Percentiles rank a stretch among this genome's conserved stretches.
Evolutionary conservation across 2,329 filamentous ascomycete genomes (phyloP).

Genomic region (Herpotrichia juniperi): DNA sequence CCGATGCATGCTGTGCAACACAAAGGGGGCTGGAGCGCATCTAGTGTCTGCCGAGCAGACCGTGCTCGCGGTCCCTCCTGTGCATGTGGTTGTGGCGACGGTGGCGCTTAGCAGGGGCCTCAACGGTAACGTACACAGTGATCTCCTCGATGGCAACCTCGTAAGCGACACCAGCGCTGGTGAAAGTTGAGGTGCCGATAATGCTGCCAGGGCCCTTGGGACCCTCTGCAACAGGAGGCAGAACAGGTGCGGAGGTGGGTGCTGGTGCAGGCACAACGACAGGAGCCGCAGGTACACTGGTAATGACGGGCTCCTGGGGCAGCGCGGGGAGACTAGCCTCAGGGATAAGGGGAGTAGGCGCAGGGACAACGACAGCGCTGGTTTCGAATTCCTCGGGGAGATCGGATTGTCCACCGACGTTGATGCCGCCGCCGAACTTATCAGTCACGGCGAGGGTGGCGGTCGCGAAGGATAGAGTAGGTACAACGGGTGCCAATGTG

Average conservation of each 20-base stretch:
- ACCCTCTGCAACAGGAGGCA: slow-evolving; percentile 20
- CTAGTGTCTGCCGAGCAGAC: slow-evolving; percentile 20
- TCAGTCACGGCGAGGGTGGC: slow-evolving; percentile 37
- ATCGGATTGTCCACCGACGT: not conserved
- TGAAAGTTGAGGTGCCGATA: slow-evolving; percentile 50
- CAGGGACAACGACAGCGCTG: slow-evolving; percentile 26
- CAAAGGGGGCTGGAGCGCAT: not conserved
- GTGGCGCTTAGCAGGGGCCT: slow-evolving; percentile 23
- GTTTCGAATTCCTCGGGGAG: slow-evolving; percentile 12
- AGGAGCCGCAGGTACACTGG: slow-evolving; percentile 2
- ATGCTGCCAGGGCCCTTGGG: slow-evolving; percentile 25
- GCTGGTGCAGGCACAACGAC: slow-evolving; percentile 23
- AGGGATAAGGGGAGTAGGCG: slow-evolving; percentile 8
- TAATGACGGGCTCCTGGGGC: not conserved
- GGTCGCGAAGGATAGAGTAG: slow-evolving; percentile 42
- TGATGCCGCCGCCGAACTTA: slow-evolving; percentile 41
- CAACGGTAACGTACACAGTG: slow-evolving; percentile 49
- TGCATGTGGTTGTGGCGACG: slow-evolving; percentile 36
- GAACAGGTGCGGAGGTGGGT: slow-evolving; percentile 30
- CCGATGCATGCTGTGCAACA: not conserved
- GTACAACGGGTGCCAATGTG: slow-evolving; percentile 27
- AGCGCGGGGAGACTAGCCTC: slow-evolving; percentile 1
- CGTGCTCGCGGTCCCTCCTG: slow-evolving; percentile 33
- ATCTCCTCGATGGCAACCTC: slow-evolving; percentile 53
- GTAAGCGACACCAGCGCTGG: slow-evolving; percentile 50